phyloP scores from a whole-genome alignment of 2,329 filamentous ascomycete genomes.

The Aspergillus melleus region DNA sequence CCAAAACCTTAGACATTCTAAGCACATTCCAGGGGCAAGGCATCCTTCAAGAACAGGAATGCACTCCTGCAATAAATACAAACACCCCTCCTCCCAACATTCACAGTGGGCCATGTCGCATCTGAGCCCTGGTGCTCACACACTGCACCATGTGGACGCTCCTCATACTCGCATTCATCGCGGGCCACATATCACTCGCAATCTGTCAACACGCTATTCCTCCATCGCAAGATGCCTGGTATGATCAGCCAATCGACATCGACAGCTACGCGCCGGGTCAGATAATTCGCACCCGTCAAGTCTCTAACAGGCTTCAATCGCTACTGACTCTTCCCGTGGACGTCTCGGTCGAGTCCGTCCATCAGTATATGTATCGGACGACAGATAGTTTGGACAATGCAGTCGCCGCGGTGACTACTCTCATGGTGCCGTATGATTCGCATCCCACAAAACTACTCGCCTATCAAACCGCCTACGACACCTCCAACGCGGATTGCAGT shows the following conservation, averaged over 20 bases:
- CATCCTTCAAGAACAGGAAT: no score
- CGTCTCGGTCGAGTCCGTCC: constrained; percentile 14
- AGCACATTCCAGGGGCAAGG: no score
- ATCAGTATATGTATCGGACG: constrained; percentile 22
- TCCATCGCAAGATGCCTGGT: constrained; percentile 15
- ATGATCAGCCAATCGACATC: constrained; percentile 14
- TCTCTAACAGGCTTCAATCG: constrained; percentile 10
- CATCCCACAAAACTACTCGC: constrained; percentile 36
- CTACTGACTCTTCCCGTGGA: constrained; percentile 8
- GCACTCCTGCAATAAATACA: no score
- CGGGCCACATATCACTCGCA: neutral
- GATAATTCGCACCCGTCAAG: constrained; percentile 12
- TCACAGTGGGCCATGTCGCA: no score
- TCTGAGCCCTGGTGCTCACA: no score
- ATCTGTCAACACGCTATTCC: neutral
- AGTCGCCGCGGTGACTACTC: constrained; percentile 33
- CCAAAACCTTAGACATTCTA: no score
- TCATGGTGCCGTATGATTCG: constrained; percentile 33
- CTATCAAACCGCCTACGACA: constrained; percentile 40
- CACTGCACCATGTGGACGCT: neutral
- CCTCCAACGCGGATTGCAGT: constrained; percentile 18
- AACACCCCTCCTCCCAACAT: no score
- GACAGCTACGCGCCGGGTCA: constrained; percentile 10
- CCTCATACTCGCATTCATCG: neutral
- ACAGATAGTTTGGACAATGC: constrained; percentile 18